Evolutionary conservation across 768 basidiomycete genomes (phyloP), one percentile per base, ranked within the genome.

Genomic region (Scleroderma citrinum): DNA sequence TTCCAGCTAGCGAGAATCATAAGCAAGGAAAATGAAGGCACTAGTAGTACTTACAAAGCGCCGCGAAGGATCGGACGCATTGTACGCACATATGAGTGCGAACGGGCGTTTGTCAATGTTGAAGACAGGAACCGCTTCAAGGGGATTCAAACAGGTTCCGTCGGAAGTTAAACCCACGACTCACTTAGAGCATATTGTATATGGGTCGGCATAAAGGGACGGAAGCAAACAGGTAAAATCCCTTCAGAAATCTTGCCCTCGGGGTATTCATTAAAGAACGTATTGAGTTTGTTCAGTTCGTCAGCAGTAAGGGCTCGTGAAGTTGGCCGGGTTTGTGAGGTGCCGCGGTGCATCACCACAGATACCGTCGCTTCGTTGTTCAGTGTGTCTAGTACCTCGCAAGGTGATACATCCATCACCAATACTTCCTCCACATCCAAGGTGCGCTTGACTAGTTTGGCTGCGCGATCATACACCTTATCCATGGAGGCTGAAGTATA

Each of bases 41-140:
- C n/a, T 20, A 3, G 23, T 16, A 6, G 50, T 42, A 42, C 81
- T 65, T 62, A 90, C 88, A 65, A 86, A 93, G 57, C 88, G 86
- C 60, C 85, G 87, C 1, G 80, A 77, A 50, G 88, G 81, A 47
- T 87, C 82, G 12, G 82, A 82, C 0, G 84, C 85, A 66, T 93
- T 96, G 67, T 93, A 95, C 5, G 91, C 92, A 56, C 90, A 93
- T 17, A 97, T 73, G 59, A 96, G 65, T 7, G 91, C 91, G 58
- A 96, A 95, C 11, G 92, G 91, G 44, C 86, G 80, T 68, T 92
- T 89, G 69, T 95, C 91, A 46, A 95, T 82, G 56, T 94, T 93
- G 65, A 89, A 94, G 44, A 95, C 86, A 6, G 93, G 93, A 6
- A 95, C 93, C 49, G 83, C 90, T 91, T 53, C 34, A 29, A 13